phyloP scores from a whole-genome alignment of 192 early-diverging fungal genomes.

The Mortierella hygrophila region DNA sequence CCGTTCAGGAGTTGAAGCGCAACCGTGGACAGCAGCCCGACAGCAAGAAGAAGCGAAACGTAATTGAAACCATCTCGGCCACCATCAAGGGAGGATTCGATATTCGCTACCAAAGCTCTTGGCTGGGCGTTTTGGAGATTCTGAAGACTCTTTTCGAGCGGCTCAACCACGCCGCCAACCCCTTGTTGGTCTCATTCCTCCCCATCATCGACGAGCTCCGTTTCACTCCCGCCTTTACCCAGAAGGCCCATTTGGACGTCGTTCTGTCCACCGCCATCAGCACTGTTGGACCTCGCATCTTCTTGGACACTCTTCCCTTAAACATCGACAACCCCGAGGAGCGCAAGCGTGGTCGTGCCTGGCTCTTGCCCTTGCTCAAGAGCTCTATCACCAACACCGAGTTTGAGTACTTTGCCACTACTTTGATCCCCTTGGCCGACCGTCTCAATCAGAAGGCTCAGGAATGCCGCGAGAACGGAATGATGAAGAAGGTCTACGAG shows the following conservation, averaged over 20 bases:
- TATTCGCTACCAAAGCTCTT: slow-evolving; percentile 86
- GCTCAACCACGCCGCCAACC: slow-evolving; percentile 72
- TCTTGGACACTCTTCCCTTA: slow-evolving; percentile 81
- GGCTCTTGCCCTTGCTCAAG: slow-evolving; percentile 89
- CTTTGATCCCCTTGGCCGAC: slow-evolving; percentile 85
- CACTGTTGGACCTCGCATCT: slow-evolving; percentile 83
- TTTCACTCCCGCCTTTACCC: slow-evolving; percentile 84
- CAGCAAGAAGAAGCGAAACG: slow-evolving; percentile 44
- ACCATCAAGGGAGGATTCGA: slow-evolving; percentile 70
- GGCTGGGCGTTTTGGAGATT: slow-evolving; percentile 85
- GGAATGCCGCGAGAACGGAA: slow-evolving; percentile 68
- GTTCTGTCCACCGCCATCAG: slow-evolving; percentile 85
- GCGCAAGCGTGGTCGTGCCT: slow-evolving; percentile 81
- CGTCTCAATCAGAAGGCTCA: slow-evolving; percentile 74
- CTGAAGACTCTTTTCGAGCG: slow-evolving; percentile 82
- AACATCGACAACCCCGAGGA: slow-evolving; percentile 81
- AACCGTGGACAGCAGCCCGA: slow-evolving; percentile 32
- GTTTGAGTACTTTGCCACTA: slow-evolving; percentile 77
- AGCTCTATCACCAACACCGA: slow-evolving; percentile 78
- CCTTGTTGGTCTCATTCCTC: slow-evolving; percentile 70
- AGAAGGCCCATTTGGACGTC: slow-evolving; percentile 88
- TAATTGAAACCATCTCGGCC: slow-evolving; percentile 64
- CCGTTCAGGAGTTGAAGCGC: slow-evolving; percentile 52
- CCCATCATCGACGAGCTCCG: slow-evolving; percentile 80
- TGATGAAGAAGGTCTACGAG: slow-evolving; percentile 89